Evolutionary conservation across 140 eudicot genomes (phyloP), one percentile per base, ranked within the genome.

Genomic region (Cichorium intybus): DNA sequence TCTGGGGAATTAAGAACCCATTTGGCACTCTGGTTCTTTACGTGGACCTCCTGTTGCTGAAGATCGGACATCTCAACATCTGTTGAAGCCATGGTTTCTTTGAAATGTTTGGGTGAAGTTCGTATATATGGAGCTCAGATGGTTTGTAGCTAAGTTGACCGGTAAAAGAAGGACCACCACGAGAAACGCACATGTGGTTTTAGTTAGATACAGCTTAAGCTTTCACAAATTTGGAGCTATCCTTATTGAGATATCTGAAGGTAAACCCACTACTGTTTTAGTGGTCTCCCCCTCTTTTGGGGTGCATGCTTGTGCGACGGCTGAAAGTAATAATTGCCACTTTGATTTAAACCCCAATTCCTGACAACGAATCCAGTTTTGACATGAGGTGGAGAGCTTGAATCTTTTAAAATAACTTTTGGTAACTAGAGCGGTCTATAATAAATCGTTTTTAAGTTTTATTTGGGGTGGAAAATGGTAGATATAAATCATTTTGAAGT

Each of bases 1-100:
- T 80, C 81, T 15, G 89, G 81, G 7, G 89, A 75, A 71, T 49
- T 66, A 41, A 86, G 85, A 43, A 86, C 75, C 87, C 80, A 79
- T 12, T 68, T 61, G 24, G 76, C 43, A 39, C 74, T 68, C 66
- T 28, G 66, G 59, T 69, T 69, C 37, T 5, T 43, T 12, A 66
- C 24, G 11, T 23, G 39, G 39, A 54, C n/a, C 31, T 66, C 53
- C n/a, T n/a, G n/a, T n/a, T 28, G 58, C 65, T 24, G 55, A 52
- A 35, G n/a, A 46, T 62, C 37, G 6, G 24, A 18, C 23, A 70
- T 74, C 15, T 77, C 87, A 46, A 63, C n/a, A 51, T 68, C 64
- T 47, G 35, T 16, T 37, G 70, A 61, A 64, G 68, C 58, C 71
- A 76, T 70, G 21, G 60, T 51, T 57, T 22, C 3, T 58, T 26